These are phyloP conservation scores for Tylopilus felleus DNA, from an alignment of 768 basidiomycete species.

Conservation along the genomic window DNA sequence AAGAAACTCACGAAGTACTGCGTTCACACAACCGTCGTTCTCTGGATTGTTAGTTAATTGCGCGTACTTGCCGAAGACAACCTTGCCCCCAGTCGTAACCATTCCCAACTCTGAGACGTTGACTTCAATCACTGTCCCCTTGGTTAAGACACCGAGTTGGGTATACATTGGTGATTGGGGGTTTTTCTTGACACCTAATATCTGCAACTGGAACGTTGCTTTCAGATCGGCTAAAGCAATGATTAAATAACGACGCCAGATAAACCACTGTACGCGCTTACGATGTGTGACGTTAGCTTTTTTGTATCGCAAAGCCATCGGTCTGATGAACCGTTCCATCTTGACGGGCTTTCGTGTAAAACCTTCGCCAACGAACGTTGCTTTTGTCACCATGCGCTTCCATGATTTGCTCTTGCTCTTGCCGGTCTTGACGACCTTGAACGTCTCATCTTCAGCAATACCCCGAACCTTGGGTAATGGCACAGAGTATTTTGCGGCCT, in stretches of 20 bases:
- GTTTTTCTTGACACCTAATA: slow-evolving; percentile 98
- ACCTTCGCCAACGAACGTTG: slow-evolving; percentile 96
- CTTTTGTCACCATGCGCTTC: slow-evolving; percentile 99
- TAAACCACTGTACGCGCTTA: slow-evolving; percentile 35
- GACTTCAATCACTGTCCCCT: slow-evolving; percentile 97
- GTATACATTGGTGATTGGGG: slow-evolving; percentile 99
- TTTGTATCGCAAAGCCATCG: slow-evolving; percentile 96
- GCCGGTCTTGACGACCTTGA: slow-evolving; percentile 97
- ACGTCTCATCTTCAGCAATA: slow-evolving; percentile 99
- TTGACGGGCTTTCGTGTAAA: slow-evolving; percentile 99
- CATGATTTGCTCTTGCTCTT: slow-evolving; percentile 95
- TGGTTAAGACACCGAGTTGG: slow-evolving; percentile 94
- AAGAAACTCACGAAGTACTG: slow-evolving; percentile 72
- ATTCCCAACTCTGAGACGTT: slow-evolving; percentile 98
- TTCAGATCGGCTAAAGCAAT: slow-evolving; percentile 77
- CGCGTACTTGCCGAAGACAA: slow-evolving; percentile 90
- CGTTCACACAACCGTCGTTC: slow-evolving; percentile 95
- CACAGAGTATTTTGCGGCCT: slow-evolving; percentile 96
- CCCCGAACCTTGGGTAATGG: slow-evolving; percentile 96
- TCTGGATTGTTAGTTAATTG: slow-evolving; percentile 94
- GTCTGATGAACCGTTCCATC: slow-evolving; percentile 96
- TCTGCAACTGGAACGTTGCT: slow-evolving; percentile 98
- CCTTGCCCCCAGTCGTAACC: slow-evolving; percentile 96
- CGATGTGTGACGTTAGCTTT: slow-evolving; percentile 99
- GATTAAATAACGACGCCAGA: background rate